Conservation (phyloP, 1,284 basidiomycete species). For the Sanghuangporus weigelae region DNA sequence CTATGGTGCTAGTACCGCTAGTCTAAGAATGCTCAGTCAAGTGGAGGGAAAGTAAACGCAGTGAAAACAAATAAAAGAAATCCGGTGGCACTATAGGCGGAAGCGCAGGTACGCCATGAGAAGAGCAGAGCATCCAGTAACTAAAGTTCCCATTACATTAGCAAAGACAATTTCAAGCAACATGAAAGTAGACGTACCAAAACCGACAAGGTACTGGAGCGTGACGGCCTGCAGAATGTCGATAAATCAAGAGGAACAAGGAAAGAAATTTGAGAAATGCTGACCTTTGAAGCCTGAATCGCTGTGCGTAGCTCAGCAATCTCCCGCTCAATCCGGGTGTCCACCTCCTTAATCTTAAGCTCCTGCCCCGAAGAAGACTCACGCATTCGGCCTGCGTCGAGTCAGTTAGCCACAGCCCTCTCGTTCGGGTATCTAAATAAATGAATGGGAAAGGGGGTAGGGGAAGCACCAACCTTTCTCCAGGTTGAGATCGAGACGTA, state of each 20-base stretch:
- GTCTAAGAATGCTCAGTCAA: neutral
- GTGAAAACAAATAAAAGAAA: neutral
- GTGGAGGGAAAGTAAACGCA: neutral
- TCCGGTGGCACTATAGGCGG: conserved; percentile 29
- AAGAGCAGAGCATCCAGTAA: conserved; percentile 83
- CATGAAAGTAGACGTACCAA: conserved; percentile 47
- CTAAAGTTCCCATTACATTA: conserved; percentile 32
- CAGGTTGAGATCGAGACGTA: conserved; percentile 91
- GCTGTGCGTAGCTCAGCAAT: conserved; percentile 87
- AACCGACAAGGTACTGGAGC: conserved; percentile 77
- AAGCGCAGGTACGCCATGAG: conserved; percentile 84
- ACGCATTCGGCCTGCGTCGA: conserved; percentile 63
- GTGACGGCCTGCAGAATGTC: conserved; percentile 59
- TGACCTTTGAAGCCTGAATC: conserved; percentile 88
- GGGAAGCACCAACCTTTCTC: conserved; percentile 64
- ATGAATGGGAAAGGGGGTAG: neutral
- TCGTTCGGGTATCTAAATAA: neutral
- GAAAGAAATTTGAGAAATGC: conserved; percentile 15
- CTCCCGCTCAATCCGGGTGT: conserved; percentile 96
- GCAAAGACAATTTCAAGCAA: neutral
- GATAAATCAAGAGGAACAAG: conserved; percentile 11
- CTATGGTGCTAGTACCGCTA: neutral
- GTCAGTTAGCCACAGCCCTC: neutral
- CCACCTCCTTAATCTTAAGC: conserved; percentile 97
- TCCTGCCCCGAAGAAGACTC: conserved; percentile 93